phyloP scores from a whole-genome alignment of 495 filamentous ascomycete genomes.

The Lasiosphaeria hispida region DNA sequence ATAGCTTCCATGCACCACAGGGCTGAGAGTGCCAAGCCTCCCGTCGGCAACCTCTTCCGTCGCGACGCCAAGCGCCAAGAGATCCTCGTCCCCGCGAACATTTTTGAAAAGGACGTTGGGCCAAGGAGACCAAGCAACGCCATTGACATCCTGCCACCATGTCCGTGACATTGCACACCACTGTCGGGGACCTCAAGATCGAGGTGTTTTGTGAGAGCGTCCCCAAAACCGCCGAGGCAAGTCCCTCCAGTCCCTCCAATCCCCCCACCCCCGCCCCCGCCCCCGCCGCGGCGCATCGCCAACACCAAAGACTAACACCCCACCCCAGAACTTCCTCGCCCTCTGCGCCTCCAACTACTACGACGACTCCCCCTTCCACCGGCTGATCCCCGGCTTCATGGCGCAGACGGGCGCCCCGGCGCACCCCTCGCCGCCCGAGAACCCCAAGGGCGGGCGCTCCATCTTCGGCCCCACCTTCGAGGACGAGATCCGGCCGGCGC shows the following conservation, averaged over 20 bases:
- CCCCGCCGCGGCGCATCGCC: not conserved
- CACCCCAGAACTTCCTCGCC: constrained; percentile 86
- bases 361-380: constrained; percentile 86
- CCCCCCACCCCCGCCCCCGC: constrained; percentile 29
- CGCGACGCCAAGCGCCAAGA: too few species aligned
- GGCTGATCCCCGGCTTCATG: constrained; percentile 87
- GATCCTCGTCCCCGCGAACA: too few species aligned
- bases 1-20: too few species aligned
- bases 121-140: too few species aligned
- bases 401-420: constrained; percentile 83
- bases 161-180: constrained; percentile 81
- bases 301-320: not conserved
- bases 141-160: constrained; percentile 32
- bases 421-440: constrained; percentile 52
- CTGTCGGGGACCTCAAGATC: constrained; percentile 86
- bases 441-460: constrained; percentile 76
- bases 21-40: too few species aligned
- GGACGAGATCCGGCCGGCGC: constrained; percentile 84
- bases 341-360: constrained; percentile 89
- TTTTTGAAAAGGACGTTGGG: too few species aligned
- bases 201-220: constrained; percentile 95
- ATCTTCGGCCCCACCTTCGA: constrained; percentile 84
- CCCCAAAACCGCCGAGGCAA: constrained; percentile 80
- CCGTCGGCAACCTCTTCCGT: too few species aligned
- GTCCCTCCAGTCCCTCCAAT: constrained; percentile 59